Evolutionary conservation across 805 yeast genomes (phyloP).

Genomic region (Lipomyces starkeyi): DNA sequence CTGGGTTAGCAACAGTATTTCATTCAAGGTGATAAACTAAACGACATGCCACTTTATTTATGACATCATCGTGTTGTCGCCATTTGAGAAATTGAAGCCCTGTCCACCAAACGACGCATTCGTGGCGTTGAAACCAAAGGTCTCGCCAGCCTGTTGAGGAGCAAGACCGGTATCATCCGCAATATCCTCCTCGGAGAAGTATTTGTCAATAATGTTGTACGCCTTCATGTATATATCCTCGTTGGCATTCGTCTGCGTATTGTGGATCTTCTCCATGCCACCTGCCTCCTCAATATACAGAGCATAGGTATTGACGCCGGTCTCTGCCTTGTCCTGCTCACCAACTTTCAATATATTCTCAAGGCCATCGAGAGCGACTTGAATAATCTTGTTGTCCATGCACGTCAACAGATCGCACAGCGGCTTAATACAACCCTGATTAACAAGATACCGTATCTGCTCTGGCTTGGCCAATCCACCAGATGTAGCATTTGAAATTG

Average conservation of each 20-base stretch:
- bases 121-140: constrained; percentile 84
- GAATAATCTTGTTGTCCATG: constrained; percentile 90
- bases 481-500: constrained; percentile 94
- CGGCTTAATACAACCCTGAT: constrained; percentile 97
- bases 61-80: background rate
- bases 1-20: background rate
- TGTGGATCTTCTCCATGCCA: constrained; percentile 94
- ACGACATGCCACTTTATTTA: background rate
- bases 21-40: background rate
- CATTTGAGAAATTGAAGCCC: constrained; percentile 55
- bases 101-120: constrained; percentile 49
- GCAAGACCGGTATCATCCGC: constrained; percentile 66
- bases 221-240: constrained; percentile 93
- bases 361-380: constrained; percentile 92
- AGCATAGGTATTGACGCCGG: constrained; percentile 84
- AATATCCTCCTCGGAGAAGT: constrained; percentile 83
- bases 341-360: constrained; percentile 95
- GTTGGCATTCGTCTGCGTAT: constrained; percentile 89
- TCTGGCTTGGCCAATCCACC: constrained; percentile 93
- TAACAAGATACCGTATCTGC: constrained; percentile 88
- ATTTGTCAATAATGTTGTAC: constrained; percentile 84
- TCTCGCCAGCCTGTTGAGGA: constrained; percentile 78
- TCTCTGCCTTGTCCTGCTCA: constrained; percentile 83
- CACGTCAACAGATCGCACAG: constrained; percentile 87
- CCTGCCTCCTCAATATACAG: constrained; percentile 96